Conservation (phyloP, 345 rosid genomes). For the Salix udensis region DNA sequence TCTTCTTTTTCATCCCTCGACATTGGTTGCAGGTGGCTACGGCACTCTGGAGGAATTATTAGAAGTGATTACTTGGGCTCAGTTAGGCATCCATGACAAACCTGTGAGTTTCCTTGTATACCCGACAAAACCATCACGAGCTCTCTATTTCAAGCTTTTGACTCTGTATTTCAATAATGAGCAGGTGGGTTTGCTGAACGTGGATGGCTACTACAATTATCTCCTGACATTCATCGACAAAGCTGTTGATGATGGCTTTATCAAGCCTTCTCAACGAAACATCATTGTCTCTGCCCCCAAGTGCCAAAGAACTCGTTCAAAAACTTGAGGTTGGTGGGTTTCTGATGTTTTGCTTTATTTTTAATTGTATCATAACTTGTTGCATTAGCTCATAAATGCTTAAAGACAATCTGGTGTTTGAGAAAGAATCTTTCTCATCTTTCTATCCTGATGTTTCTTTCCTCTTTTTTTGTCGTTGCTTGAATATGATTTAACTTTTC, state of each 20-base stretch:
- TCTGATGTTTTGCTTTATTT: not conserved
- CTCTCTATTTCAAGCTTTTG: not conserved
- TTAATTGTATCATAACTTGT: not conserved
- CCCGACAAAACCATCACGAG: not conserved
- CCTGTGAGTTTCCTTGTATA: constrained; percentile 49
- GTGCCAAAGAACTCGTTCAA: constrained; percentile 80
- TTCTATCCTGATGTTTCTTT: constrained; percentile 4
- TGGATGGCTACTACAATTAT: constrained; percentile 86
- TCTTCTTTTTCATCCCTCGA: not conserved
- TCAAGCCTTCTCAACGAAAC: constrained; percentile 75
- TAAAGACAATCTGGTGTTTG: constrained; percentile 21
- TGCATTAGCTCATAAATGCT: not conserved
- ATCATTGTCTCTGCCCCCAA: constrained; percentile 93
- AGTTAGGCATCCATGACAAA: constrained; percentile 90
- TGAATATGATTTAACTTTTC: constrained; percentile 18
- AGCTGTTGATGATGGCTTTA: constrained; percentile 98
- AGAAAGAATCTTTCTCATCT: constrained; percentile 13
- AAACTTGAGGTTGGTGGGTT: constrained; percentile 79
- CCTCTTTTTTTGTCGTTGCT: constrained; percentile 5
- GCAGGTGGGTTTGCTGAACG: constrained; percentile 95
- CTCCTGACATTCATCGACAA: constrained; percentile 83
- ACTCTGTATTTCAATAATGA: not conserved
- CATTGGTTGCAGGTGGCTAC: constrained; percentile 64
- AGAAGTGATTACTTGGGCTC: constrained; percentile 94
- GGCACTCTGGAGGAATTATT: constrained; percentile 86